A percentile compares a stretch with the other conserved stretches of the same genome.
These are phyloP conservation scores for Penicillium taxi DNA, from an alignment of 495 filamentous ascomycete genomes.

Conservation along the genomic window DNA sequence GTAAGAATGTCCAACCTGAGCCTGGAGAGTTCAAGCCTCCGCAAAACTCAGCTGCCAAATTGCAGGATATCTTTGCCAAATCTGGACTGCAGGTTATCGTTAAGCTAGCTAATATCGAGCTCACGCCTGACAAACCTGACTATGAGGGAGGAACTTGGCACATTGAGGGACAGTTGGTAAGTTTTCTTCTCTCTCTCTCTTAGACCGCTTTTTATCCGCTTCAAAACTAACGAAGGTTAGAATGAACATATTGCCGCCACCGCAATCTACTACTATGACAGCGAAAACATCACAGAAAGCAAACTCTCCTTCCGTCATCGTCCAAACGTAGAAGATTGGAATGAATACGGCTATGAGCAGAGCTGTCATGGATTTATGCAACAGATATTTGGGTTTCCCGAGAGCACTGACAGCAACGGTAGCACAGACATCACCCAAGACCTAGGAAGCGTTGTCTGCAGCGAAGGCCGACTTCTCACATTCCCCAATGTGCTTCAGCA, in stretches of 20 bases:
- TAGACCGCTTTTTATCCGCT: background rate
- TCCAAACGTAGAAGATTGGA: slow-evolving; percentile 5
- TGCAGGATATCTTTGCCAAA: slow-evolving; percentile 20
- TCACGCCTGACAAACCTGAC: slow-evolving; percentile 48
- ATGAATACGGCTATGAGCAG: slow-evolving; percentile 18
- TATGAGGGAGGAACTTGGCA: slow-evolving; percentile 46
- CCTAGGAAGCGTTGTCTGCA: slow-evolving; percentile 26
- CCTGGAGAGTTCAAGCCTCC: slow-evolving; percentile 21
- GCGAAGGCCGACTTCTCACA: slow-evolving; percentile 25
- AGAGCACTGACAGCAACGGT: background rate
- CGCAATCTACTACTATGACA: slow-evolving; percentile 55
- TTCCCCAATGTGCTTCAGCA: slow-evolving; percentile 42
- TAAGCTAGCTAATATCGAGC: slow-evolving; percentile 53
- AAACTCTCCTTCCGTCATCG: slow-evolving; percentile 44
- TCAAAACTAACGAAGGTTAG: slow-evolving; percentile 1
- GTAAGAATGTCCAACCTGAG: slow-evolving; percentile 24
- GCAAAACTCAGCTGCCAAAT: slow-evolving; percentile 5
- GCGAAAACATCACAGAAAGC: slow-evolving; percentile 51
- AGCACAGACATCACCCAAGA: slow-evolving; percentile 22
- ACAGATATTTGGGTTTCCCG: slow-evolving; percentile 20
- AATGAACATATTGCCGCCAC: slow-evolving; percentile 53
- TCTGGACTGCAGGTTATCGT: slow-evolving; percentile 52
- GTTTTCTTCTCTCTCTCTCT: slow-evolving; percentile 1
- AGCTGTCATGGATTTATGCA: slow-evolving; percentile 19
- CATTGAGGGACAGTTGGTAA: slow-evolving; percentile 44